phyloP scores from a whole-genome alignment of 345 rosid genomes.

The Leavenworthia alabamica region DNA sequence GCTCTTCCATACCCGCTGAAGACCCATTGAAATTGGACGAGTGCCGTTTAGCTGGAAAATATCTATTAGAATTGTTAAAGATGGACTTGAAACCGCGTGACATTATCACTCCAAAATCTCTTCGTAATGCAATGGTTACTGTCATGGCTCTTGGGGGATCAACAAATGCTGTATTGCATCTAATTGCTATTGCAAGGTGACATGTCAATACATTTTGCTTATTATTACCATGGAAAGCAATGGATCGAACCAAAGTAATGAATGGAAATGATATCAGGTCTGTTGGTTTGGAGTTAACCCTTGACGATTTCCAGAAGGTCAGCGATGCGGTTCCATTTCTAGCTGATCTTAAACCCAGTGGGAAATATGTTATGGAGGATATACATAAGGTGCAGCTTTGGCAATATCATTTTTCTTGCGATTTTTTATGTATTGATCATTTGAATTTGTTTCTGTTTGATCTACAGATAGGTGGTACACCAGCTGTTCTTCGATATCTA shows the following conservation, averaged over 20 bases:
- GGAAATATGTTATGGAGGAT: conserved; percentile 97
- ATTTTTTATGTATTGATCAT: not conserved
- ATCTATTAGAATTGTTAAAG: conserved; percentile 64
- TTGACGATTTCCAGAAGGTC: conserved; percentile 94
- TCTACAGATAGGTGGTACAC: conserved; percentile 71
- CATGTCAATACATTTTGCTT: not conserved
- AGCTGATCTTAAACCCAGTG: conserved; percentile 97
- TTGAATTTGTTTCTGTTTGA: conserved; percentile 1
- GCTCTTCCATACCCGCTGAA: conserved; percentile 98
- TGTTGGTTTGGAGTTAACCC: conserved; percentile 80
- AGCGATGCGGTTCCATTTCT: conserved; percentile 88
- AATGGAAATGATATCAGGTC: conserved; percentile 54
- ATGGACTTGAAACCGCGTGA: conserved; percentile 95
- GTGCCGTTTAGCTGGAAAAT: conserved; percentile 89
- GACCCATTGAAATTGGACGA: conserved; percentile 84
- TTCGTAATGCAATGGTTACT: conserved; percentile 91
- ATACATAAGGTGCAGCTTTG: conserved; percentile 65
- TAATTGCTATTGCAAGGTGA: conserved; percentile 95
- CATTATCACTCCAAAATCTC: conserved; percentile 70
- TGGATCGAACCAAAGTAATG: conserved; percentile 17
- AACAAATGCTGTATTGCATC: conserved; percentile 93
- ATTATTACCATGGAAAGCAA: conserved; percentile 4
- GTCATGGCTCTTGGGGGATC: conserved; percentile 99
- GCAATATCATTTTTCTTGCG: not conserved
- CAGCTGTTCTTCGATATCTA: conserved; percentile 66